Conservation (phyloP, 2,329 filamentous ascomycete genomes). For the Thielaviopsis euricoi region DNA sequence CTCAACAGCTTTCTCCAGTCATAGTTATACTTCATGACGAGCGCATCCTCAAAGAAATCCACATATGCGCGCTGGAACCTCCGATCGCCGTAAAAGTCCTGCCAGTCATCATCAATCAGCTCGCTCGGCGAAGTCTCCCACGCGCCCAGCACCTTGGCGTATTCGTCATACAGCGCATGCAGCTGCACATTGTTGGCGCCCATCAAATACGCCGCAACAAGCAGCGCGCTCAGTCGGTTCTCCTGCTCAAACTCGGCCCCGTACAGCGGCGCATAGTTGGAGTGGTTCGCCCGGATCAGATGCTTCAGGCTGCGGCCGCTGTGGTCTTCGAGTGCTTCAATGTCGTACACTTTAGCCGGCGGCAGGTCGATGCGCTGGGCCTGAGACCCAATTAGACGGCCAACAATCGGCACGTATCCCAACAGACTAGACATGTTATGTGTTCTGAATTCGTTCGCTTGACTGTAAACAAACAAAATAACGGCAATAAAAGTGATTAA, state of each 20-base stretch:
- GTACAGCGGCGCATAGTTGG: slow-evolving; percentile 72
- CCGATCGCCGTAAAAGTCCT: slow-evolving; percentile 61
- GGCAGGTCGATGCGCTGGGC: slow-evolving; percentile 35
- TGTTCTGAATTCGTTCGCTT: not conserved
- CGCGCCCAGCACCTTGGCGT: slow-evolving; percentile 53
- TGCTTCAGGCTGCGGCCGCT: slow-evolving; percentile 74
- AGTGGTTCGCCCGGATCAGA: slow-evolving; percentile 79
- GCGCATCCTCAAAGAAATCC: slow-evolving; percentile 88
- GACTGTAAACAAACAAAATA: not conserved
- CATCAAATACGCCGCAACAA: slow-evolving; percentile 73
- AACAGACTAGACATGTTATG: slow-evolving; percentile 3
- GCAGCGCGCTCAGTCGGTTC: slow-evolving; percentile 70
- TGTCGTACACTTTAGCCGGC: slow-evolving; percentile 55
- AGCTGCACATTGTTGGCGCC: slow-evolving; percentile 60
- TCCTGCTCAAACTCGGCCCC: slow-evolving; percentile 51
- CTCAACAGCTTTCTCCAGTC: slow-evolving; percentile 67
- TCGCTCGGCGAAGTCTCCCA: slow-evolving; percentile 80
- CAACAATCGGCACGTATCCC: slow-evolving; percentile 5
- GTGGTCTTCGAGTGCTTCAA: slow-evolving; percentile 64
- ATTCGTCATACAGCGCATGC: slow-evolving; percentile 63
- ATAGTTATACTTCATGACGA: slow-evolving; percentile 56
- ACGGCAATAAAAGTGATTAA: not conserved
- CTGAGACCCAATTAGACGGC: not conserved
- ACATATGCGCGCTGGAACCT: slow-evolving; percentile 79
- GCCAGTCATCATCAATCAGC: slow-evolving; percentile 71